phyloP scores from a whole-genome alignment of 2,329 filamentous ascomycete genomes.

The Arthrobotrys entomopaga region DNA sequence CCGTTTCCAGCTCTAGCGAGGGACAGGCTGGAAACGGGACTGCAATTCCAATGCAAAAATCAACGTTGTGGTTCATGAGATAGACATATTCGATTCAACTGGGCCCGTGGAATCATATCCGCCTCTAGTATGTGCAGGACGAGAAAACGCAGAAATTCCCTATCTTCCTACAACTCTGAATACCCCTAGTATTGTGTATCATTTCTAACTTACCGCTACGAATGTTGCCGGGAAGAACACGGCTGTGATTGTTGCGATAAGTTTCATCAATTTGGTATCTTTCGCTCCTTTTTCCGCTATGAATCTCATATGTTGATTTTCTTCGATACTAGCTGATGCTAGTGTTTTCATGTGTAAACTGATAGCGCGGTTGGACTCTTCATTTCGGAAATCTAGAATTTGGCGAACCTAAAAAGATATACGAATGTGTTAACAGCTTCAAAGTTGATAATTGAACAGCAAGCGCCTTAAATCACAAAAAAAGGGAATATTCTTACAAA shows the following conservation, averaged over 20 bases:
- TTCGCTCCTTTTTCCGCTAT: conserved; percentile 22
- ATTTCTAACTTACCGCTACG: conserved; percentile 18
- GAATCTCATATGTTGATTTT: conserved; percentile 11
- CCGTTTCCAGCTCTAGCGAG: too few relatives aligned
- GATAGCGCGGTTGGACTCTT: conserved; percentile 20
- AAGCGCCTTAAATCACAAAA: not conserved
- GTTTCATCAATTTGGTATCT: conserved; percentile 30
- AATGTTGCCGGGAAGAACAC: conserved; percentile 27
- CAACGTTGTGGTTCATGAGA: too few relatives aligned
- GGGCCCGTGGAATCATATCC: too few relatives aligned
- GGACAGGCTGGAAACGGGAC: too few relatives aligned
- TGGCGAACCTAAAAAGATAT: conserved; percentile 14
- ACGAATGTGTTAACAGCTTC: not conserved
- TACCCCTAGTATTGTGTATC: not conserved
- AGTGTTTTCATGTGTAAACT: conserved; percentile 14
- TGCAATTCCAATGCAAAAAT: too few relatives aligned
- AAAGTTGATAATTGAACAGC: not conserved
- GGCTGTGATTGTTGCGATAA: conserved; percentile 23
- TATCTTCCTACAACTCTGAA: not conserved
- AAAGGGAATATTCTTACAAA: conserved; percentile 5
- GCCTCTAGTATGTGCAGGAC: too few relatives aligned
- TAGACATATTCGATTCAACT: too few relatives aligned
- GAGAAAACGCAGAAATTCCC: too few relatives aligned
- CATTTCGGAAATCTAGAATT: conserved; percentile 26
- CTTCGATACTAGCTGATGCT: conserved; percentile 11